Evolutionary conservation across 2,329 filamentous ascomycete genomes (phyloP).

Genomic region (Daldinia eschscholtzii): DNA sequence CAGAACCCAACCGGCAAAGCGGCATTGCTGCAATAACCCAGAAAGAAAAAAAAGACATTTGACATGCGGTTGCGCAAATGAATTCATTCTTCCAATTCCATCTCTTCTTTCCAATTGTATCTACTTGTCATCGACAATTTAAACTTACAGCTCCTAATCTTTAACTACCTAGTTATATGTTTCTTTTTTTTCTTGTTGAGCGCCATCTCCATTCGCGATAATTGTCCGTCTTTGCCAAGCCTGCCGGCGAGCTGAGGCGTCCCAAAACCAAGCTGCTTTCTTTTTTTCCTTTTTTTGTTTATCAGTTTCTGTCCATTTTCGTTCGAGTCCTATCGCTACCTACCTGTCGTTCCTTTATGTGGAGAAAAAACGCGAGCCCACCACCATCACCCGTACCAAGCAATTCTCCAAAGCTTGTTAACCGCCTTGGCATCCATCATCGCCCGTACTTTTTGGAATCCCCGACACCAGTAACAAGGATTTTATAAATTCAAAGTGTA

Average conservation of each 20-base stretch:
- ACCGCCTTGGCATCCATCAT: constrained; percentile 37
- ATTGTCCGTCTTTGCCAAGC: constrained; percentile 21
- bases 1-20: constrained; percentile 34
- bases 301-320: constrained; percentile 18
- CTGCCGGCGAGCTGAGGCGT: constrained; percentile 11
- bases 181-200: neutral
- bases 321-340: constrained; percentile 12
- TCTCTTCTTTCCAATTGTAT: constrained; percentile 1
- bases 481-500: constrained; percentile 17
- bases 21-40: constrained; percentile 18
- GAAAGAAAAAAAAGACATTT: constrained; percentile 3
- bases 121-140: constrained; percentile 8
- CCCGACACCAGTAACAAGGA: constrained; percentile 22
- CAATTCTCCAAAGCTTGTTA: constrained; percentile 11
- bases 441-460: constrained; percentile 17
- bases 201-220: neutral
- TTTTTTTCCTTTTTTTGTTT: constrained; percentile 28
- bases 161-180: neutral
- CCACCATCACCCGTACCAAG: constrained; percentile 15
- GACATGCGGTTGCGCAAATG: constrained; percentile 1
- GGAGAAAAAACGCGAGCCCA: constrained; percentile 24
- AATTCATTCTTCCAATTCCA: constrained; percentile 1
- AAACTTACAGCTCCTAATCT: neutral
- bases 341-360: constrained; percentile 14
- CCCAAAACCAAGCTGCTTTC: neutral